Base-by-base conservation (phyloP, 306 rosid species). In the Corylus avellana region DNA sequence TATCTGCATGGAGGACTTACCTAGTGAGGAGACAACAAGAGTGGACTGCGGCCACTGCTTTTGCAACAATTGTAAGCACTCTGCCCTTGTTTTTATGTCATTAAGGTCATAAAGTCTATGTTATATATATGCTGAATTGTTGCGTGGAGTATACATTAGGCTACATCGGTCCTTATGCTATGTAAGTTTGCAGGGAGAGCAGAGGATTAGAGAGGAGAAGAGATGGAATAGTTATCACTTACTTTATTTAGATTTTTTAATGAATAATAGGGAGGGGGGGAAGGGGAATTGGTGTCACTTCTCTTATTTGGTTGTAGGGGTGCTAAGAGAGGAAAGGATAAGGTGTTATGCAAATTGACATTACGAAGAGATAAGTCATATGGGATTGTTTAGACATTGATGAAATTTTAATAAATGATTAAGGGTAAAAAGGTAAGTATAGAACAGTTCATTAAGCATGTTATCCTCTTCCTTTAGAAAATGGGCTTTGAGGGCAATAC, bases 21-120 rank as follows among this genome's bases (percentile, higher is more conserved):
- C 94, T 54, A 58, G 89, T 61, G 56, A 67, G 49, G 91, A 91
- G 74, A 72, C 92, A 48, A 91, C 99, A 47, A 90, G 87, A 82
- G 90, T 91, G 97, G 98, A 91, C 69, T 96, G 99, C 68, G 94
- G 97, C 72, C 99, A 95, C 87, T 85, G 94, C 87, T 95, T 86
- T 85, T 95, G 98, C 91, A 95, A 95, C 79, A 44, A 32, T 72
- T 95, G 99, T 93, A 89, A 89, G 98, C 83, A 27, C 72, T 73
- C 47, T 17, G 9, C 50, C 44, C 51, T 82, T 69, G 67, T 66
- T 73, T 53, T 17, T 51, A 7, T 16, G 20, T 54, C 37, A 8
- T 67, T 42, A 4, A 39, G 18, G 72, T n/a, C 5, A 10, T n/a
- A 67, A 39, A 67, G n/a, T 42, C 14, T n/a, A 18, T 67, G 3